These are phyloP conservation scores for Inosperma sp. DNA, from an alignment of 768 basidiomycete genomes.

Conservation along the genomic window DNA sequence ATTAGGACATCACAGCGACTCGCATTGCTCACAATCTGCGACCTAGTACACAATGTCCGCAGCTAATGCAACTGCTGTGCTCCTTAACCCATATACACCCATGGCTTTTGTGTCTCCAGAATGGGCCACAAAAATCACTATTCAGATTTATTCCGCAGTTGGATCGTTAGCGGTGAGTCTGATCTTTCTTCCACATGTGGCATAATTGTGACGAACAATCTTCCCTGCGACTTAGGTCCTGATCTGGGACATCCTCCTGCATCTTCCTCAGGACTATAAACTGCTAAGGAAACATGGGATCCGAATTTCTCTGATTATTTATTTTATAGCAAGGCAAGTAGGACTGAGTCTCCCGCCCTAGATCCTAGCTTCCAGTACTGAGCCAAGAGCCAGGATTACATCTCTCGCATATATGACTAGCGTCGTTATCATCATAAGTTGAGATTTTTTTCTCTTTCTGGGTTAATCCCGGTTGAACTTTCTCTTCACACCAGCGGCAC, in stretches of 20 bases:
- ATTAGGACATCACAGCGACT: too few species aligned
- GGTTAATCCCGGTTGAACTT: too few species aligned
- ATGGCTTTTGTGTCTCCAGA: neutral
- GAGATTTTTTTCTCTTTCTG: too few species aligned
- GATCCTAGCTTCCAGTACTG: too few species aligned
- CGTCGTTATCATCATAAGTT: too few species aligned
- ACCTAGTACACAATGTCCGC: neutral
- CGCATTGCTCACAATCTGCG: neutral
- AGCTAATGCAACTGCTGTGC: neutral
- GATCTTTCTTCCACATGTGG: too few species aligned
- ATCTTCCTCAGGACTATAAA: neutral
- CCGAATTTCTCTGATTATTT: neutral
- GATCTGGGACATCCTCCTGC: constrained; percentile 1
- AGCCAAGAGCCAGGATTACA: too few species aligned
- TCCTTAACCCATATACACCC: neutral
- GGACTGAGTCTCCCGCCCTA: too few species aligned
- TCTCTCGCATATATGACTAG: too few species aligned
- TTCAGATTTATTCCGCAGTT: neutral
- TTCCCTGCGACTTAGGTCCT: neutral
- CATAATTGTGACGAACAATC: neutral
- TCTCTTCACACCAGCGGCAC: neutral
- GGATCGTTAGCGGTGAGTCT: neutral
- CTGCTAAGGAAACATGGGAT: neutral
- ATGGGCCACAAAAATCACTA: neutral
- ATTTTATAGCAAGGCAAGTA: neutral